Evolutionary conservation across 2,329 filamentous ascomycete species (phyloP).

Genomic region (Escovopsis sp.): DNA sequence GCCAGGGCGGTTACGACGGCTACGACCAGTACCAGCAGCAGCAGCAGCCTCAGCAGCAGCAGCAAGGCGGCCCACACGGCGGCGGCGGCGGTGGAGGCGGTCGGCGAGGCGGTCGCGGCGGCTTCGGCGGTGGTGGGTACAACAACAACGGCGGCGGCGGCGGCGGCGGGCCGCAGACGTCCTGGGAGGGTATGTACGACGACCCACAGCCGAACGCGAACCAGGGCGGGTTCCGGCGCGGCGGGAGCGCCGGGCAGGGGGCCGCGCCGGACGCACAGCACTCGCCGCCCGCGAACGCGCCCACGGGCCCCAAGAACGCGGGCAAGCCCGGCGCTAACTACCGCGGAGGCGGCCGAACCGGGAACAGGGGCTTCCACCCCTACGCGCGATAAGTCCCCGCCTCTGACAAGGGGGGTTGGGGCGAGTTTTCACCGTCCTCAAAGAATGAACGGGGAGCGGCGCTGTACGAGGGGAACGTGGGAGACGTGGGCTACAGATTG

Average conservation of each 20-base stretch:
- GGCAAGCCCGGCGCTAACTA: constrained; percentile 87
- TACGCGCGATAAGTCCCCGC: constrained; percentile 33
- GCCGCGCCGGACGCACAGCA: constrained; percentile 28
- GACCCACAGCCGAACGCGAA: constrained; percentile 68
- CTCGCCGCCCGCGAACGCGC: constrained; percentile 45
- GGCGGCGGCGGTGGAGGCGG: constrained; percentile 9
- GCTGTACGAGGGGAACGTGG: not conserved
- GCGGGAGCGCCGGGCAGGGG: constrained; percentile 27
- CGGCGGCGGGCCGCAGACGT: constrained; percentile 54
- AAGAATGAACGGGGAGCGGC: not conserved
- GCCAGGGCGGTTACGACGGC: constrained; percentile 15
- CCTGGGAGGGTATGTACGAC: constrained; percentile 97
- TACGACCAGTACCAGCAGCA: constrained; percentile 32
- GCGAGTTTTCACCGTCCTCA: not conserved
- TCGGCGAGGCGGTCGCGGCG: constrained; percentile 14
- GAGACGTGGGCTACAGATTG: not conserved
- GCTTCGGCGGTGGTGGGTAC: constrained; percentile 17
- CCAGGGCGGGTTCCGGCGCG: constrained; percentile 25
- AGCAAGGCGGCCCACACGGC: constrained; percentile 17
- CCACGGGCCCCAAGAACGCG: constrained; percentile 91
- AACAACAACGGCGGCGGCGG: constrained; percentile 19
- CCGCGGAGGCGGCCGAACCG: constrained; percentile 70
- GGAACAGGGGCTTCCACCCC: constrained; percentile 64
- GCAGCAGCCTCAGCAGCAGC: constrained; percentile 25
- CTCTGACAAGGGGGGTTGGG: not conserved